Percentiles rank a stretch among this genome's conserved stretches.
Evolutionary conservation across 805 yeast species (phyloP).

Genomic region (Yamadazyma tumulicola): DNA sequence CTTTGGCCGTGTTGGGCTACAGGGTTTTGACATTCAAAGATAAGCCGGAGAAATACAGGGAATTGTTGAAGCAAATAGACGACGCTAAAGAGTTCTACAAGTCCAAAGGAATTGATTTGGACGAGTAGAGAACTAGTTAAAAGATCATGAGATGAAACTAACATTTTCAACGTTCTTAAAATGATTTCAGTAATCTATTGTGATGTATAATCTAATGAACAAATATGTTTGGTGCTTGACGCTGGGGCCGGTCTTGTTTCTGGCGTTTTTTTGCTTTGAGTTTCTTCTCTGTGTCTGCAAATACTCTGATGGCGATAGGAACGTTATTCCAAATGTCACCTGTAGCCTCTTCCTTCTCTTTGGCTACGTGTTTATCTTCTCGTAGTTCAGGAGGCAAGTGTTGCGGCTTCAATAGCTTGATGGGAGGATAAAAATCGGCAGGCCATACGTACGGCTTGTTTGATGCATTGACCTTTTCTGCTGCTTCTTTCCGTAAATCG

Average conservation of each 20-base stretch:
- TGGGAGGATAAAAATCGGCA: constrained; percentile 39
- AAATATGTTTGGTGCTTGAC: too few species aligned
- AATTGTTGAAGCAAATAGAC: constrained; percentile 53
- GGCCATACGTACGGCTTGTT: constrained; percentile 44
- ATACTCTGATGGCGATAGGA: constrained; percentile 74
- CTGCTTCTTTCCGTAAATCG: constrained; percentile 55
- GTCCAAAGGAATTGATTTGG: constrained; percentile 53
- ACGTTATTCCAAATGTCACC: constrained; percentile 46
- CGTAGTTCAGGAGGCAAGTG: constrained; percentile 39
- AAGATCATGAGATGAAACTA: too few species aligned
- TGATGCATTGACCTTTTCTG: constrained; percentile 23
- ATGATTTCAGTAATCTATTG: too few species aligned
- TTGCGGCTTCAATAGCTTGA: constrained; percentile 23
- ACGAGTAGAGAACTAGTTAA: constrained; percentile 18
- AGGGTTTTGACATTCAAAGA: constrained; percentile 68
- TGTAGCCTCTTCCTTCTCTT: constrained; percentile 12
- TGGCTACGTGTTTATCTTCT: too few species aligned
- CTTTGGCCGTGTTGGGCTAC: constrained; percentile 64
- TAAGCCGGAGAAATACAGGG: constrained; percentile 63
- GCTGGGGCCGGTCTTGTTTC: too few species aligned
- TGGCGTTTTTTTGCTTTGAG: constrained; percentile 40
- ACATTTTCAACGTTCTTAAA: too few species aligned
- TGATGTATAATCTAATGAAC: too few species aligned
- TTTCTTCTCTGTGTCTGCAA: constrained; percentile 77
- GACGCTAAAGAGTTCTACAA: constrained; percentile 61